Base-by-base conservation (phyloP, 176 grass and related monocot genomes). In the Oryza punctata region DNA sequence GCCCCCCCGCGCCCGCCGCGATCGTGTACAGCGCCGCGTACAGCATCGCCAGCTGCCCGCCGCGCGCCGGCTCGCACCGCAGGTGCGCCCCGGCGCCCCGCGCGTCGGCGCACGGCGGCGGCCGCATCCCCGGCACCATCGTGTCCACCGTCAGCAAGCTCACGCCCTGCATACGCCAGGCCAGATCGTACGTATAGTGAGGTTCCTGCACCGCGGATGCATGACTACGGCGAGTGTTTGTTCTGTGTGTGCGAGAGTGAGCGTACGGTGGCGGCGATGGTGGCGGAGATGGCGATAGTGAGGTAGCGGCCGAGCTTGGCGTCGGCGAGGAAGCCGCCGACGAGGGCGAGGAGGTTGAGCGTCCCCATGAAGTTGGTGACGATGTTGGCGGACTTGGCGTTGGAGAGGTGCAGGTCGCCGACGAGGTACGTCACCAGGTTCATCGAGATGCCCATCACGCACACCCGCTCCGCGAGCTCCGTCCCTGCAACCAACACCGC, bases 301-400 rank as follows among this genome's bases (percentile, higher is more conserved):
- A 88, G 69, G 87, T 92, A 95, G 15, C 93, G 90, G 3, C 93
- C 93, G 27, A 92, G 83, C 80, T 88, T 91, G 67, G 90, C 90
- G 73, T 95, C 93, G 46, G 89, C 89, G 33, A 95, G 82, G 88
- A 92, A 95, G 81, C 84, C 93, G 69, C 93, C 88, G 65, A 92
- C 10, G 67, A 95, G 63, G 15, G 88, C 89, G 13, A 95, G 87
- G 1, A 95, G 85, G 78, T 95, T 78, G 64, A 95, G 89, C 0
- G 90, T 90, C 64, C 93, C 93, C 90, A 88, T 92, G 64, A 91
- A 95, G 80, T 90, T 92, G 88, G 86, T 95, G 38, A 92, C 87
- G 44, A 85, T 44, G 81, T 41, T 95, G 61, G 93, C 90, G 2
- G 93, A 89, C 85, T 78, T 75, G 73, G 88, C 69, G 80, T 88